These are phyloP conservation scores for Suaeda aralocaspica DNA, from an alignment of 148 eudicot genomes.

Conservation along the genomic window DNA sequence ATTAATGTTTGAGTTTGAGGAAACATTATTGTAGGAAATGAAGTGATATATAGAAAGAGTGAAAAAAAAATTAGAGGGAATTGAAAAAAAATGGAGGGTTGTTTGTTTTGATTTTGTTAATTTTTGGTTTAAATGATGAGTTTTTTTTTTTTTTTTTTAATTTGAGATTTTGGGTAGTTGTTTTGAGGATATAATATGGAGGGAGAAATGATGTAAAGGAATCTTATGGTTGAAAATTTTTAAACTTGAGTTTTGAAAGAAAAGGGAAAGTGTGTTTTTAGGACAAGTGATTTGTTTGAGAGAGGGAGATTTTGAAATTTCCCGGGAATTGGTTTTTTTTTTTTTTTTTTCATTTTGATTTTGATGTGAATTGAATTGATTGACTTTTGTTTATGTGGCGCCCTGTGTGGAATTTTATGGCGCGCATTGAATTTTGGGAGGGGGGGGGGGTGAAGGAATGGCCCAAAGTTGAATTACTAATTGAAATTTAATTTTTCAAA, in stretches of 20 bases:
- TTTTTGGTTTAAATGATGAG: neutral
- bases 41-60: neutral
- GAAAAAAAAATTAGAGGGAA: neutral
- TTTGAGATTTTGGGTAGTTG: neutral
- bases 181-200: no score
- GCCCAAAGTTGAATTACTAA: neutral
- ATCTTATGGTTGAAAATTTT: neutral
- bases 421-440: neutral
- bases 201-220: no score
- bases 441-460: neutral
- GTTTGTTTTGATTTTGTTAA: neutral
- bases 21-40: neutral
- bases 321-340: neutral
- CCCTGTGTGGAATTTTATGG: neutral
- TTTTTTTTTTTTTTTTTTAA: neutral
- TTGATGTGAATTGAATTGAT: no score
- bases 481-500: no score
- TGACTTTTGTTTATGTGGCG: no score
- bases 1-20: neutral
- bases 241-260: neutral
- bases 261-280: neutral
- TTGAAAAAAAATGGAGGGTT: neutral
- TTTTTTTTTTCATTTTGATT: no score
- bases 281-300: neutral
- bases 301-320: conserved; percentile 11